Evolutionary conservation across 257 asterid species (phyloP).

Genomic region (Solanum appendiculatum): DNA sequence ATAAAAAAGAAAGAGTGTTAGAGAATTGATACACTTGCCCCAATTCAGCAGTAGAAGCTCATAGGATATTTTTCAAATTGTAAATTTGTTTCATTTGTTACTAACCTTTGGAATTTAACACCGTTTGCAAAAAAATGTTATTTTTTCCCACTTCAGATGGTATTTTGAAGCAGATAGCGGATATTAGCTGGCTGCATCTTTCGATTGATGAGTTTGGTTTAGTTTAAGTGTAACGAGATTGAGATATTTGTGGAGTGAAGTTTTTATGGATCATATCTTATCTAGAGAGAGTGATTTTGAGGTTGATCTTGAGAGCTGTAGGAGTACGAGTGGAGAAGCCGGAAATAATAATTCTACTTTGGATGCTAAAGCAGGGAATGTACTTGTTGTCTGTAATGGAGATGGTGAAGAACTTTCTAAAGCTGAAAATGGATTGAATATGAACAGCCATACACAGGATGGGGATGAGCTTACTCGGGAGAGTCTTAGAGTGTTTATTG

Average conservation of each 20-base stretch:
- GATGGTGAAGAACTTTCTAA: conserved; percentile 10
- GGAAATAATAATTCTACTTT: conserved; percentile 10
- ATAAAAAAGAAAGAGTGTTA: neutral
- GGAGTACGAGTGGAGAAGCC: conserved; percentile 16
- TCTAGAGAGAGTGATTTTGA: conserved; percentile 29
- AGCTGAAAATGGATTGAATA: conserved; percentile 11
- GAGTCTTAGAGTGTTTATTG: conserved; percentile 14
- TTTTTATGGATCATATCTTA: conserved; percentile 22
- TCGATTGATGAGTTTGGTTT: neutral
- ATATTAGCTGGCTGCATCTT: neutral
- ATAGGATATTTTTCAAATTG: neutral
- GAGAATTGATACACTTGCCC: neutral
- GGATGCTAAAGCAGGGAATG: conserved; percentile 8
- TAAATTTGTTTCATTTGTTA: neutral
- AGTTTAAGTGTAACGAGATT: neutral
- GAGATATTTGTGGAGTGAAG: neutral
- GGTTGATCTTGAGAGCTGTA: conserved; percentile 36
- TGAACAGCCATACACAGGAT: neutral
- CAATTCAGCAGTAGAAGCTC: neutral
- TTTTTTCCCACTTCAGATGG: neutral
- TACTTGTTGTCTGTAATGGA: conserved; percentile 3
- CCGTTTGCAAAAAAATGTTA: neutral
- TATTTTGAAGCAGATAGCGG: neutral
- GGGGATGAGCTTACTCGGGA: conserved; percentile 14
- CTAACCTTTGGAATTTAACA: neutral